Conservation (phyloP, 2,329 filamentous ascomycete genomes). For the Aureobasidium musti region DNA sequence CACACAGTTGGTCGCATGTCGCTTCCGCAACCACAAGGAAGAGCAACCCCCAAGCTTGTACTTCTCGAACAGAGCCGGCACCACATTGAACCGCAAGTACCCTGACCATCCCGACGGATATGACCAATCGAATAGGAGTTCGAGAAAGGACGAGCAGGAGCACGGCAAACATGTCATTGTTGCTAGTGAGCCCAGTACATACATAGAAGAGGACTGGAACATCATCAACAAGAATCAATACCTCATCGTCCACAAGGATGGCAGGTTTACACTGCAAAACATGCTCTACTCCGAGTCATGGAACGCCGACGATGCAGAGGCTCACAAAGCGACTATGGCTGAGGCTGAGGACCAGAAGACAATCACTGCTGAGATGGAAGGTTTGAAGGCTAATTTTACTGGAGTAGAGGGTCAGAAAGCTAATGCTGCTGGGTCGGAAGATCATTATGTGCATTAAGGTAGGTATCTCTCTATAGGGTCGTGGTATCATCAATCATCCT, state of each 20-base stretch:
- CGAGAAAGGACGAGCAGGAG: conserved; percentile 42
- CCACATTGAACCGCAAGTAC: conserved; percentile 57
- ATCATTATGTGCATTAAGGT: conserved; percentile 2
- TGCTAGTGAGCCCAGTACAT: conserved; percentile 58
- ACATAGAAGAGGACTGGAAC: conserved; percentile 55
- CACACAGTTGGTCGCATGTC: conserved; percentile 51
- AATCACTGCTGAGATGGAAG: conserved; percentile 35
- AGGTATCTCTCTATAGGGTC: conserved; percentile 6
- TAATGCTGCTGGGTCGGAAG: neutral
- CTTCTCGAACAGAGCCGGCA: conserved; percentile 52
- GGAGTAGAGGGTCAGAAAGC: neutral
- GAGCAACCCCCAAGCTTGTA: conserved; percentile 57
- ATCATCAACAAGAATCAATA: conserved; percentile 53
- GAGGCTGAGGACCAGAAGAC: conserved; percentile 7
- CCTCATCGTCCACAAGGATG: conserved; percentile 46
- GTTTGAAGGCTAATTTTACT: neutral
- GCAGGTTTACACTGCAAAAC: conserved; percentile 36
- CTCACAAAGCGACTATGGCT: neutral
- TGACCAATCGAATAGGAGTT: conserved; percentile 40
- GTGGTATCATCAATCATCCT: conserved; percentile 11
- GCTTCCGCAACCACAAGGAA: conserved; percentile 55
- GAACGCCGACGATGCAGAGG: conserved; percentile 43
- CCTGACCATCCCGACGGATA: conserved; percentile 51
- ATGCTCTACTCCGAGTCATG: conserved; percentile 43
- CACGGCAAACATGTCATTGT: conserved; percentile 57